Evolutionary conservation across 441 rosid species (phyloP), one percentile per base, ranked within the genome.

Genomic region (Rhodomyrtus psidioides): DNA sequence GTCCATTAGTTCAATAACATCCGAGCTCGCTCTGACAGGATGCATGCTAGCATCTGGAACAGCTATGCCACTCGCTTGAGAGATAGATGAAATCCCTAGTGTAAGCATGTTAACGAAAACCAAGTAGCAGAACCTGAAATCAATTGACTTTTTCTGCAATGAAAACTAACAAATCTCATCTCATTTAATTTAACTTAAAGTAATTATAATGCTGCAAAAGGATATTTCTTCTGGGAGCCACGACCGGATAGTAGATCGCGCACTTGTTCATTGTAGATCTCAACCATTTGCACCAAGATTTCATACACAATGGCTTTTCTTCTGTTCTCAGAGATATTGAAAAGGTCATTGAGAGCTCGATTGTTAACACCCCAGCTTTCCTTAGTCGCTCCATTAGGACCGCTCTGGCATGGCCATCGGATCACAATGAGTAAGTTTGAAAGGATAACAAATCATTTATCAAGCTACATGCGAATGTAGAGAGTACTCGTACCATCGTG

Each of bases 241-340:
- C 90, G 93, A 60, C 60, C 82, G 81, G 94, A 84, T n/a, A 94
- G 86, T 81, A 94, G 86, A 88, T 94, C 96, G 0, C 93, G 94
- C 59, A 94, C 94, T 93, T 94, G 96, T 51, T 94, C 95, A 75
- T 94, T 94, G 84, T 94, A 94, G 89, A 93, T 93, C 91, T 94
- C 96, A 55, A 94, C 89, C 96, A 94, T 93, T 88, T 94, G 97
- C 28, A 94, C 95, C n/a, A 89, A 89, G 10, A 94, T 88, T 87
- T 94, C 97, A 85, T 94, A 94, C 14, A 49, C 56, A 10, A 94
- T 86, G 89, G 89, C 87, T 85, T 89, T 88, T 54, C 84, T 92
- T 85, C 97, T 88, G 2, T 65, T 88, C 84, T 94, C 93, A 84
- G 96, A 91, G 53, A 95, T 89, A 62, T 82, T 86, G 89, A 94